phyloP scores from a whole-genome alignment of 768 basidiomycete genomes.

The Kwoniella europaea region DNA sequence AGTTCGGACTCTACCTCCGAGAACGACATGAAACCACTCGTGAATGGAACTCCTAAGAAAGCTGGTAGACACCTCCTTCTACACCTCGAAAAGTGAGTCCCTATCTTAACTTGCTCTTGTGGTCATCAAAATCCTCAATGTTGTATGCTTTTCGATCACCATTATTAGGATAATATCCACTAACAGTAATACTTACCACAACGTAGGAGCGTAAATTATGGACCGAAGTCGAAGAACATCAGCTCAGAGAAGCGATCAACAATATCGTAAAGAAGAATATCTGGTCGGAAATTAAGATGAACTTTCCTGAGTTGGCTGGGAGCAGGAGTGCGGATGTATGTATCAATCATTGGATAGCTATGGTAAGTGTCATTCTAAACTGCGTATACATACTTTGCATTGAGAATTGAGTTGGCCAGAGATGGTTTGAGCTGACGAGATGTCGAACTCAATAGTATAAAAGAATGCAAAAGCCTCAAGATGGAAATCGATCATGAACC shows the following conservation, averaged over 20 bases:
- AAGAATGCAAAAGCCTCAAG: conserved; percentile 15
- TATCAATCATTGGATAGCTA: conserved; percentile 14
- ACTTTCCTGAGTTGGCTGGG: conserved; percentile 9
- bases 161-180: too few species aligned
- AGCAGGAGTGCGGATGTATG: conserved; percentile 19
- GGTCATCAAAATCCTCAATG: too few species aligned
- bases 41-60: not conserved
- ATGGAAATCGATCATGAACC: not conserved
- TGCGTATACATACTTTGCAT: not conserved
- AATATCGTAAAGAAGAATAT: conserved; percentile 19
- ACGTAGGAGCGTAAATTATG: conserved; percentile 17
- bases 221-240: conserved; percentile 14
- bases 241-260: conserved; percentile 17
- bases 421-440: conserved; percentile 11
- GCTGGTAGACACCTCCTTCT: not conserved
- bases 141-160: too few species aligned
- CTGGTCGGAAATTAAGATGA: conserved; percentile 22
- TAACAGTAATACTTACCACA: not conserved
- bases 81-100: conserved; percentile 6
- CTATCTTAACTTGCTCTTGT: not conserved
- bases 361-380: conserved; percentile 12
- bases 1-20: not conserved
- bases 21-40: not conserved
- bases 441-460: conserved; percentile 6
- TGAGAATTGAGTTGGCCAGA: not conserved